These are phyloP conservation scores for Spiromastix sp. DNA, from an alignment of 2,329 filamentous ascomycete genomes.

Conservation along the genomic window DNA sequence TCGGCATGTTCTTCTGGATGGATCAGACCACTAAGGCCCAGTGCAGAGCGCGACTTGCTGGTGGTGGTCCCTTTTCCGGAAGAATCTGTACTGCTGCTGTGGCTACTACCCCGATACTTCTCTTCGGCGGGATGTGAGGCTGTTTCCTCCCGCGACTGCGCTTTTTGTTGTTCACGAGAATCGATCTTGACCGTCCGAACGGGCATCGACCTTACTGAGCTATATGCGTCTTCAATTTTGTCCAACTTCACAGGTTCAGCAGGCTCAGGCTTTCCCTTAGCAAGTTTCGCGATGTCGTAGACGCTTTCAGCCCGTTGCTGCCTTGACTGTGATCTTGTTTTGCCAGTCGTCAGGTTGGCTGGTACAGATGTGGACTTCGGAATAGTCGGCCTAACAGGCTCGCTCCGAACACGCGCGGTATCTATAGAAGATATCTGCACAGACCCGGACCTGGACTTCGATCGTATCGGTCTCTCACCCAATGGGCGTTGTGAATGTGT, in stretches of 20 bases:
- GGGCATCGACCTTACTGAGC: not conserved
- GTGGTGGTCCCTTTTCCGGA: too few species aligned
- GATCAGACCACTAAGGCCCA: slow-evolving; percentile 27
- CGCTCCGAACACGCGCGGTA: slow-evolving; percentile 22
- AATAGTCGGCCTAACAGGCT: slow-evolving; percentile 16
- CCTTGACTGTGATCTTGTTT: slow-evolving; percentile 32
- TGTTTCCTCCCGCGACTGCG: not conserved
- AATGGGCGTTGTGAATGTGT: slow-evolving; percentile 26
- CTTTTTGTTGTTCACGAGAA: not conserved
- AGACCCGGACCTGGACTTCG: slow-evolving; percentile 23
- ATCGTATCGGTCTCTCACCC: slow-evolving; percentile 29
- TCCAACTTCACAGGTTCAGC: slow-evolving; percentile 9
- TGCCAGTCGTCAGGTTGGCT: slow-evolving; percentile 26
- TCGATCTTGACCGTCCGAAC: slow-evolving; percentile 3
- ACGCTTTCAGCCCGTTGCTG: slow-evolving; percentile 24
- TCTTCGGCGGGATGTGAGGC: not conserved
- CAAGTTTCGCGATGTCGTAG: too few species aligned
- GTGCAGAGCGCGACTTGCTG: slow-evolving; percentile 11
- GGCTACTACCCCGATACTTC: not conserved
- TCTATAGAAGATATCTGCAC: slow-evolving; percentile 24
- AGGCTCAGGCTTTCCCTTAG: too few species aligned
- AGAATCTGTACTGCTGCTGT: slow-evolving; percentile 2
- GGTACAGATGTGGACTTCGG: slow-evolving; percentile 24
- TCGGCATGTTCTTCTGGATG: slow-evolving; percentile 28
- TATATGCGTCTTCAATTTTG: slow-evolving; percentile 2